Evolutionary conservation across 306 rosid genomes (phyloP), one percentile per base, ranked within the genome.

Genomic region (Cicer bijugum): DNA sequence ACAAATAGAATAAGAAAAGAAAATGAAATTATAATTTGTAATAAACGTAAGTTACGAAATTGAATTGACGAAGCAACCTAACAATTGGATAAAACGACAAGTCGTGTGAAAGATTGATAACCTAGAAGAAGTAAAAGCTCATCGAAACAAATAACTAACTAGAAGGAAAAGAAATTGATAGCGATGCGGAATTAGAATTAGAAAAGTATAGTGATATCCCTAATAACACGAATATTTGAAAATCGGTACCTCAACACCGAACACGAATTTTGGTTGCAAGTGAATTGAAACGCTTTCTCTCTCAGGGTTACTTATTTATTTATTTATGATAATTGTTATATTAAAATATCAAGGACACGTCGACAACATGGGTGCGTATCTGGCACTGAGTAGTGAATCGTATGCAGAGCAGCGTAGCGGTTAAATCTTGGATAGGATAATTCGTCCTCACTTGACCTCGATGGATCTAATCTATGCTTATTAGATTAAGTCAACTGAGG

Each of bases 161-260:
- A 28, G 35, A 53, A 15, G 28, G 33, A 35, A 50, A 78, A 43
- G 9, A 17, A 38, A 78, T 12, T 12, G 12, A 47, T 7, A 75
- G 43, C 4, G 20, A 57, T 17, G 19, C 11, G 37, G 1, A 40
- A 16, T 19, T 14, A 67, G 14, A 57, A 23, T 20, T 20, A 19
- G 12, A n/a, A 66, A 47, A 58, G 39, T 10, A 74, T 11, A 45
- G 9, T 15, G 66, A 33, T 47, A 57, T 23, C 68, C 75, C 66
- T 14, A 63, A 42, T 6, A 23, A 1, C 7, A 1, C 7, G 60
- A 53, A 8, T 55, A 28, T 55, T 16, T 2, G 28, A 48, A 16
- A 80, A 40, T 14, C 9, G 6, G 66, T 37, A 81, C 81, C 81
- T 70, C 23, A 55, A 65, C 35, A 6, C 20, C 19, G 14, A 50